phyloP scores from a whole-genome alignment of 257 asterid genomes.

The Solanum peruvianum region DNA sequence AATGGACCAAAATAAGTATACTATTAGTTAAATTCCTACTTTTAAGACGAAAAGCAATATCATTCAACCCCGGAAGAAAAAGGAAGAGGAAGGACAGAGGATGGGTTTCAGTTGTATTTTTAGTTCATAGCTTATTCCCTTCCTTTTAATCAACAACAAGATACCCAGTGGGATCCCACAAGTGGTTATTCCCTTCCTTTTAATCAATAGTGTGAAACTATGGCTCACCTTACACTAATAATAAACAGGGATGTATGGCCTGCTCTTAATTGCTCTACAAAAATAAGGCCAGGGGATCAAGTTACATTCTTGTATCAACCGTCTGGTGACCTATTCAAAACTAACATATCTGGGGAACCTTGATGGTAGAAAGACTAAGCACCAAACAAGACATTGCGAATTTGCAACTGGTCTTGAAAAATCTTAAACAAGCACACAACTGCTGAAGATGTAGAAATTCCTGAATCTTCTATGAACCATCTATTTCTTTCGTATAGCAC shows the following conservation, averaged over 20 bases:
- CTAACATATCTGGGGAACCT: neutral
- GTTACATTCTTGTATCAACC: neutral
- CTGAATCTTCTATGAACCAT: neutral
- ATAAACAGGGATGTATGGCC: neutral
- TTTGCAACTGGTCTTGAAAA: neutral
- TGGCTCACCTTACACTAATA: neutral
- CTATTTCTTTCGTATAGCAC: neutral
- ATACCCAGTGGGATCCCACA: neutral
- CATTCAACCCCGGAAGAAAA: neutral
- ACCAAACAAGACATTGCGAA: neutral
- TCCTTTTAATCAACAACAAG: neutral
- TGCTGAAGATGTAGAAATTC: neutral
- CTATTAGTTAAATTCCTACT: neutral
- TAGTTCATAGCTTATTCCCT: neutral
- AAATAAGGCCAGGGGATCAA: neutral
- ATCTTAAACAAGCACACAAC: neutral
- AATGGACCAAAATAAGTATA: neutral
- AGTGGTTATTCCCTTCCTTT: neutral
- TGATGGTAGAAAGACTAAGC: neutral
- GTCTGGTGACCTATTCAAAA: neutral
- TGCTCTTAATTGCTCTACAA: neutral
- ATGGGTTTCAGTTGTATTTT: neutral
- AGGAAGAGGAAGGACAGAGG: neutral
- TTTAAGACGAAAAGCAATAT: neutral
- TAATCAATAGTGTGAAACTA: neutral